A percentile compares a stretch with the other conserved stretches of the same genome.
These are phyloP conservation scores for Penicillium polonicum DNA, from an alignment of 2,329 filamentous ascomycete species.

Conservation along the genomic window DNA sequence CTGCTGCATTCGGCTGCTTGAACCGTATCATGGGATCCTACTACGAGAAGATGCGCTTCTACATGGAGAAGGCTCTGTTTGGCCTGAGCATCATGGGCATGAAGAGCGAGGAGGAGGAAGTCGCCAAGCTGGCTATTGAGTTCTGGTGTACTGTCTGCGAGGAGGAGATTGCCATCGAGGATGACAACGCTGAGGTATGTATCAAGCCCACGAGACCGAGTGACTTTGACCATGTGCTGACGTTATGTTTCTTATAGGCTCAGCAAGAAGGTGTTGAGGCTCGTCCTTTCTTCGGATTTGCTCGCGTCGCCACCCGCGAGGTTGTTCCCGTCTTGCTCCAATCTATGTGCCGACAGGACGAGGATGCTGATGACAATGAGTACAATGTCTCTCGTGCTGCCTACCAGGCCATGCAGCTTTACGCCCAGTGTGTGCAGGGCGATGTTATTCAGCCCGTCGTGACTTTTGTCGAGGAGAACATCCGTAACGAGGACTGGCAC, in stretches of 20 bases:
- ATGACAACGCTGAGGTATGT: conserved; percentile 81
- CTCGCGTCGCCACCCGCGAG: conserved; percentile 85
- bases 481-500: conserved; percentile 91
- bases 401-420: conserved; percentile 95
- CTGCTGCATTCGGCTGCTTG: conserved; percentile 92
- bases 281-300: conserved; percentile 94
- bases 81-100: conserved; percentile 96
- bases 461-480: conserved; percentile 84
- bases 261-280: conserved; percentile 74
- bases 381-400: conserved; percentile 95
- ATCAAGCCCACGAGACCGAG: conserved; percentile 1
- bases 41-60: conserved; percentile 99
- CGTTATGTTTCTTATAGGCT: conserved; percentile 43
- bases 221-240: not conserved
- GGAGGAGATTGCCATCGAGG: conserved; percentile 96
- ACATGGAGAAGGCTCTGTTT: conserved; percentile 99
- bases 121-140: conserved; percentile 95
- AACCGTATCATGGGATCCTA: conserved; percentile 99
- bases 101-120: conserved; percentile 97
- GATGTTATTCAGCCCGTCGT: conserved; percentile 85
- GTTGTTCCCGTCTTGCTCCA: conserved; percentile 88
- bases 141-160: conserved; percentile 99
- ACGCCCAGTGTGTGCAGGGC: conserved; percentile 84
- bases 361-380: conserved; percentile 94
- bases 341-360: conserved; percentile 93